Base-by-base conservation (phyloP, 2,329 filamentous ascomycete species). In the Colletotrichum liriopes region DNA sequence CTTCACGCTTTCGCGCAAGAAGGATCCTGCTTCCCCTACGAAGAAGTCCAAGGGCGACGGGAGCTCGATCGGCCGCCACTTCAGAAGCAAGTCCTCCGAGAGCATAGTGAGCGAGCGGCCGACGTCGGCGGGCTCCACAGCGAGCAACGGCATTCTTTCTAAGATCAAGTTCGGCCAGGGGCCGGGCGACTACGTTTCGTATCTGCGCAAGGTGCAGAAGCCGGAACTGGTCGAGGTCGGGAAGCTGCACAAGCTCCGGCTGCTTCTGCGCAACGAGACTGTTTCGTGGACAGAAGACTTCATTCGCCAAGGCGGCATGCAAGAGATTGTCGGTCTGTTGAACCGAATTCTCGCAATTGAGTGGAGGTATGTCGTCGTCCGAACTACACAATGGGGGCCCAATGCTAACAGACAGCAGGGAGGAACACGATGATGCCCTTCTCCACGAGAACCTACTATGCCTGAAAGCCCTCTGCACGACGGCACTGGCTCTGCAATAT, bases 201-300 rank as follows among this genome's bases (percentile, higher is more conserved):
- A 98, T 80, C 84, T 98, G 76, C 89, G 90, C 77, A 95, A 94
- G 81, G 92, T 93, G 1, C 92, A 92, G 76, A 93, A 94, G 82
- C 95, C 95, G 0, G 90, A 96, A 77, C 86, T 91, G 49, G 92
- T 98, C 12, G 96, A 98, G 81, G 94, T 98, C n/a, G 95, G 95
- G 55, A 96, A 96, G 80, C 84, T 99, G 45, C 96, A 98, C 84
- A 98, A 98, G 83, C 88, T 99, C 56, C 91, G 96, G 18, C 88
- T 98, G 26, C 84, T 98, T 64, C 87, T 99, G 65, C 91, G 96
- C 23, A 98, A 98, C 78, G 96, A 99, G 84, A 97, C 96, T 0
- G 94, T 99, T 7, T 90, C 93, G 16, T 99, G 96, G 96, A 97
- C 97, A 3, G 94, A 98, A 79, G 90, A 92, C 16, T 99, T 98